These are phyloP conservation scores for Auricularia sp. DNA, from an alignment of 768 basidiomycete genomes.

Conservation along the genomic window DNA sequence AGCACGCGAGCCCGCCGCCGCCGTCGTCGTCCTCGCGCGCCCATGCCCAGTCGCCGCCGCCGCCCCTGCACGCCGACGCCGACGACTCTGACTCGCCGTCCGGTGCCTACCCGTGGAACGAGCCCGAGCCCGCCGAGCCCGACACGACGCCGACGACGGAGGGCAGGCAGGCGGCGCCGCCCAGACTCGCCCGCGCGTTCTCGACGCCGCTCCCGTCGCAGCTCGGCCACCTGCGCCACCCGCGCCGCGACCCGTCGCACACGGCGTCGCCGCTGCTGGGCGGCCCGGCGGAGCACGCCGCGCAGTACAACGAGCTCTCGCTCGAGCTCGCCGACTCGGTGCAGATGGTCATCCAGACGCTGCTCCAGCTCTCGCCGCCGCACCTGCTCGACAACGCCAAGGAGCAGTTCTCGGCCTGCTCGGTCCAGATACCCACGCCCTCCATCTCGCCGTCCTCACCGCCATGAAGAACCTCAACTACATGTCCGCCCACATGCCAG, in stretches of 20 bases:
- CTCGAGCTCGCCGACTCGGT: conserved; percentile 85
- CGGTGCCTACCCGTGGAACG: conserved; percentile 23
- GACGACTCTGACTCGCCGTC: conserved; percentile 17
- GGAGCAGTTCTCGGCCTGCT: conserved; percentile 86
- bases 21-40: conserved; percentile 14
- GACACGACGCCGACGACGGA: background rate
- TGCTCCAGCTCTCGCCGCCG: conserved; percentile 81
- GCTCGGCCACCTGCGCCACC: conserved; percentile 66
- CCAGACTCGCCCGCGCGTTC: conserved; percentile 64
- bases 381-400: conserved; percentile 88
- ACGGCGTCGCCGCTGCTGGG: conserved; percentile 11
- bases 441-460: conserved; percentile 84
- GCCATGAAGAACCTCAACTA: conserved; percentile 92
- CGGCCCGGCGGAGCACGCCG: conserved; percentile 21
- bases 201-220: conserved; percentile 75
- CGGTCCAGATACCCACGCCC: conserved; percentile 77
- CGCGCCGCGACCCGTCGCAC: conserved; percentile 31
- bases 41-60: conserved; percentile 33
- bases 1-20: conserved; percentile 24
- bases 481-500: conserved; percentile 73
- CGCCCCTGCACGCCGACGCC: conserved; percentile 19
- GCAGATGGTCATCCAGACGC: conserved; percentile 83
- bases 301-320: conserved; percentile 57
- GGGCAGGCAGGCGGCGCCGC: conserved; percentile 13
- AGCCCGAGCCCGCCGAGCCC: conserved; percentile 18